Percentiles rank a stretch among this genome's conserved stretches.
Evolutionary conservation across 2,329 filamentous ascomycete species (phyloP).

Genomic region (Alternaria infectoria): DNA sequence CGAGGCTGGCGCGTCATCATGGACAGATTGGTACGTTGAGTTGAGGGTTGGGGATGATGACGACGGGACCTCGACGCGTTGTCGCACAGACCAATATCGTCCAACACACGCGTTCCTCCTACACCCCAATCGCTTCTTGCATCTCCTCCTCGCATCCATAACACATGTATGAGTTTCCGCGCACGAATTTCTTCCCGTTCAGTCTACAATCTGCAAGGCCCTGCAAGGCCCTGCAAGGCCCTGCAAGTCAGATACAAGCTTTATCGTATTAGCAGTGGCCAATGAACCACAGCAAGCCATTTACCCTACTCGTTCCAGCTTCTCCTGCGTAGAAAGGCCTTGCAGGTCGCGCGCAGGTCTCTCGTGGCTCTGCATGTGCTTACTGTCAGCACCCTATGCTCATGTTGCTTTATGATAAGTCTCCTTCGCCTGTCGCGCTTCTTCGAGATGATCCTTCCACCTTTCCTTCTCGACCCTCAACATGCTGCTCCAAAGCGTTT

Average conservation of each 20-base stretch:
- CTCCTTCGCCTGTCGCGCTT: neutral
- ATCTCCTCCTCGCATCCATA: neutral
- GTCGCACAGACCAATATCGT: neutral
- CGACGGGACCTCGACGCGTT: neutral
- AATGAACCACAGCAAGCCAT: neutral
- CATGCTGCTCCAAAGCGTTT: neutral
- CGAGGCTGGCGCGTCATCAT: neutral
- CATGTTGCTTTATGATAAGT: neutral
- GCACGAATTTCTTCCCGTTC: neutral
- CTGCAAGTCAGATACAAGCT: neutral
- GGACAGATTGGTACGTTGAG: neutral
- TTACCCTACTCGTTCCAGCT: neutral
- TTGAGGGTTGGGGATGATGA: neutral
- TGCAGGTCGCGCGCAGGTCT: neutral
- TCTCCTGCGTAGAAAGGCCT: neutral
- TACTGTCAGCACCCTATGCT: neutral
- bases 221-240: neutral
- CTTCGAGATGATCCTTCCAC: neutral
- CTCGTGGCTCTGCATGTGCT: neutral
- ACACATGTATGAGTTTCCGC: neutral
- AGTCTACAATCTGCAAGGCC: neutral
- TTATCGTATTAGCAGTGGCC: neutral
- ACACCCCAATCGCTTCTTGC: neutral
- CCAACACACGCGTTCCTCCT: neutral
- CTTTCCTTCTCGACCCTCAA: neutral